Evolutionary conservation across 495 filamentous ascomycete species (phyloP).

Genomic region (Penicillium simplicissimum): DNA sequence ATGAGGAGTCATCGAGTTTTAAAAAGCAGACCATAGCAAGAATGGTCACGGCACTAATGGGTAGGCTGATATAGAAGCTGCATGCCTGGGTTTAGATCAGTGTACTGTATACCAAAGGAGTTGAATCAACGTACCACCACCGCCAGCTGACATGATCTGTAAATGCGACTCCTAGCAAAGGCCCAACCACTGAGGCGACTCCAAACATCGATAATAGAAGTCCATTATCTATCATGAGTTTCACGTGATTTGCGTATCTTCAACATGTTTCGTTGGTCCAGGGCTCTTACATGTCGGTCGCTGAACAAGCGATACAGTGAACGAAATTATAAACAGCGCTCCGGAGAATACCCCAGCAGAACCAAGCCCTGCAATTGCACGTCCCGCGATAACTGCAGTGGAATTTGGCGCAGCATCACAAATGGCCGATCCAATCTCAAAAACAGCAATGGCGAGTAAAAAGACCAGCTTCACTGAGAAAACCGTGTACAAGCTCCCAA

Average conservation of each 20-base stretch:
- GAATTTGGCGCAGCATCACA: conserved; percentile 14
- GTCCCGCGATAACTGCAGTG: conserved; percentile 10
- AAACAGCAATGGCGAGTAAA: conserved; percentile 6
- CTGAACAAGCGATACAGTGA: conserved; percentile 1
- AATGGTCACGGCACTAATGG: conserved; percentile 56
- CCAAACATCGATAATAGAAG: conserved; percentile 17
- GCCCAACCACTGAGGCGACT: conserved; percentile 45
- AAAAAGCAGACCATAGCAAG: conserved; percentile 48
- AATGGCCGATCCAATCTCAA: conserved; percentile 12
- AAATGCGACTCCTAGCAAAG: conserved; percentile 48
- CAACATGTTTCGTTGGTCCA: not conserved
- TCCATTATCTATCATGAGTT: not conserved
- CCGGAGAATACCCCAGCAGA: conserved; percentile 12
- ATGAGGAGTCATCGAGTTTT: conserved; percentile 28
- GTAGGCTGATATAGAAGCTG: conserved; percentile 66
- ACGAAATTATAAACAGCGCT: conserved; percentile 10
- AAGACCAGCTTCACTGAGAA: conserved; percentile 13
- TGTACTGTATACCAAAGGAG: not conserved
- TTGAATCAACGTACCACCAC: conserved; percentile 49
- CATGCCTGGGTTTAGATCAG: not conserved
- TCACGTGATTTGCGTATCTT: not conserved
- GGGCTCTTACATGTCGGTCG: not conserved
- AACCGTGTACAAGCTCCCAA: conserved; percentile 12
- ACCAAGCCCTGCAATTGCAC: conserved; percentile 11
- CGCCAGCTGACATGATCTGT: conserved; percentile 61